Evolutionary conservation across 1,284 basidiomycete species (phyloP).

Genomic region (Tremellales sp.): DNA sequence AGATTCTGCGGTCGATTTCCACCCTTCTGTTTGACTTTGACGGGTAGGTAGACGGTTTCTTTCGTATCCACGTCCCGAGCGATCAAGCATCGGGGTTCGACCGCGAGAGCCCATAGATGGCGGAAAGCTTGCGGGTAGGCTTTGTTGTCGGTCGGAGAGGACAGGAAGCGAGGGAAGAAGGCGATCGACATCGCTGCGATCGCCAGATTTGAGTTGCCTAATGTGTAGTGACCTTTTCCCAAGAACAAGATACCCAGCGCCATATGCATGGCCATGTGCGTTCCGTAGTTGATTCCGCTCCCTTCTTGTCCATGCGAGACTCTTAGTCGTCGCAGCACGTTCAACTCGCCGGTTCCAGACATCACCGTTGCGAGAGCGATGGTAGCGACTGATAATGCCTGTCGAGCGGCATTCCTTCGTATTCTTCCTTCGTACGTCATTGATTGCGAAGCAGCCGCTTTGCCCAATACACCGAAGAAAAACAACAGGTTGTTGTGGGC

Average conservation of each 20-base stretch:
- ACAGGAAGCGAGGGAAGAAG: conserved; percentile 84
- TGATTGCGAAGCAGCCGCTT: conserved; percentile 56
- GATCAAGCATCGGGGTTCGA: conserved; percentile 87
- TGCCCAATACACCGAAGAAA: conserved; percentile 68
- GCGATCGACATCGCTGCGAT: conserved; percentile 85
- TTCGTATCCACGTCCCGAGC: conserved; percentile 85
- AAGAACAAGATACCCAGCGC: conserved; percentile 90
- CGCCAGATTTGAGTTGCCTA: conserved; percentile 86
- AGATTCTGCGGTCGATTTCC: conserved; percentile 63
- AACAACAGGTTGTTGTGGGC: conserved; percentile 77
- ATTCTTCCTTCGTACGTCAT: conserved; percentile 78
- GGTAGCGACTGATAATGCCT: conserved; percentile 81
- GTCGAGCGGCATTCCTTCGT: conserved; percentile 77
- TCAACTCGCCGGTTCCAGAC: conserved; percentile 93
- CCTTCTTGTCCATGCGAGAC: conserved; percentile 88
- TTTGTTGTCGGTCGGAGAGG: conserved; percentile 77
- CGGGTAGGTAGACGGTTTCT: conserved; percentile 83
- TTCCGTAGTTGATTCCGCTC: conserved; percentile 73
- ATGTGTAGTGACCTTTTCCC: conserved; percentile 85
- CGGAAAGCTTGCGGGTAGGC: conserved; percentile 88
- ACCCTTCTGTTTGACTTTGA: conserved; percentile 75
- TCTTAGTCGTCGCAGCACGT: conserved; percentile 80
- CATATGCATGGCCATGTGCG: conserved; percentile 86
- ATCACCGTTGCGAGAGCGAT: conserved; percentile 85
- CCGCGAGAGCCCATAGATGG: conserved; percentile 92